These are phyloP conservation scores for Tetraselmis chui DNA, from an alignment of 139 green algal genomes.

Conservation along the genomic window DNA sequence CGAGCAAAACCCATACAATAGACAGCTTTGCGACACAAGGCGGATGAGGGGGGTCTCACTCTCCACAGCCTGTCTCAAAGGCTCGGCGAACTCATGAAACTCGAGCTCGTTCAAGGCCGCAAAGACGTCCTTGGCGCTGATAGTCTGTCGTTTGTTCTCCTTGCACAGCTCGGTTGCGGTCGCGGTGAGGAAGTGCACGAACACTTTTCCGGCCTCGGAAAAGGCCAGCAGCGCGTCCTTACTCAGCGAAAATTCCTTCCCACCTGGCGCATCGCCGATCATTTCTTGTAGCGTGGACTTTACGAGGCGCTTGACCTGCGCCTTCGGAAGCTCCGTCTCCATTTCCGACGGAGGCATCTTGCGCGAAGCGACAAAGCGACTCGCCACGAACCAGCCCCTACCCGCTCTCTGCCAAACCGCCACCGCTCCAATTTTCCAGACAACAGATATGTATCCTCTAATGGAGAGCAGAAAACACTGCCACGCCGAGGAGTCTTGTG, in stretches of 20 bases:
- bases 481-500: too few species aligned
- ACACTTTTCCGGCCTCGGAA: slow-evolving; percentile 71
- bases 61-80: slow-evolving; percentile 54
- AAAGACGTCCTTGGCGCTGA: slow-evolving; percentile 74
- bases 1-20: too few species aligned
- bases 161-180: slow-evolving; percentile 79
- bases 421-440: too few species aligned
- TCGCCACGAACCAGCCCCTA: too few species aligned
- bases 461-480: too few species aligned
- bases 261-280: slow-evolving; percentile 25
- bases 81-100: slow-evolving; percentile 64
- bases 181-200: slow-evolving; percentile 80
- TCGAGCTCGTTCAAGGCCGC: slow-evolving; percentile 69
- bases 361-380: too few species aligned
- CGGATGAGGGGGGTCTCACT: slow-evolving; percentile 39
- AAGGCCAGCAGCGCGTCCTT: slow-evolving; percentile 74
- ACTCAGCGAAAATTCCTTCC: slow-evolving; percentile 29
- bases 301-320: slow-evolving; percentile 70
- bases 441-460: too few species aligned
- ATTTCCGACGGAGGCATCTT: not conserved
- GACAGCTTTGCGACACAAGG: too few species aligned
- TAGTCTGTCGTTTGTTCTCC: slow-evolving; percentile 71
- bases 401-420: too few species aligned
- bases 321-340: slow-evolving; percentile 61
- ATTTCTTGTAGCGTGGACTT: slow-evolving; percentile 57